Evolutionary conservation across 768 basidiomycete genomes (phyloP), one percentile per base, ranked within the genome.

Genomic region (Sporobolomyces roseus): DNA sequence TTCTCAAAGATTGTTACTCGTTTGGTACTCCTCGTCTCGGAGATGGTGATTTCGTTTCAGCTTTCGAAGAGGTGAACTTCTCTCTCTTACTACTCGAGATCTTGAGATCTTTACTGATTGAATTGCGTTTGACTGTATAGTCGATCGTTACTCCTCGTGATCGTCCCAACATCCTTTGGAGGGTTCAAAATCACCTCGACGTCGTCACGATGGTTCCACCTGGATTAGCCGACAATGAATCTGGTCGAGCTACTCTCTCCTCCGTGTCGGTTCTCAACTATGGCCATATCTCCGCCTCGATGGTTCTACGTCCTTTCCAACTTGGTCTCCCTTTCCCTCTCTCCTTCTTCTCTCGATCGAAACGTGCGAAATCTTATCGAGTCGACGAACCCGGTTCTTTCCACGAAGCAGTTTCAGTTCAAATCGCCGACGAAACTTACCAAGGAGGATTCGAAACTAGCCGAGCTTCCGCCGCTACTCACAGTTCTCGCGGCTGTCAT

Each of bases 91-190:
- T 50, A 10, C 27, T 29, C 9, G n/a, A 25, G 5, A 8, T 46
- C 45, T 12, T 8, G 21, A 21, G 7, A 27, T 10, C 25, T 12
- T 7, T 27, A 50, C 49, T 50, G 25, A 50, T 17, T 12, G n/a
- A 12, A 7, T 50, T 50, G 7, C n/a, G n/a, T 10, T 25, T 23
- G 10, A 17, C 13, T 46, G 13, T n/a, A 19, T 30, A 43, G 43
- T 30, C 38, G 25, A 43, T 59, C 25, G 25, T 50, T 32, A 63
- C 62, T 25, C 62, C 67, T 45, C 61, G 63, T 43, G 62, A 68
- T 49, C 67, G 68, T 29, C 38, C 53, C 23, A 50, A 61, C 53
- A 70, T 70, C 63, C 64, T 70, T 19, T 70, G 68, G 68, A 23
- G 68, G 19, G 27, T 65, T 27, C 21, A 36, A 41, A 62, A 70